Conservation (phyloP, 169 alveolate genomes). For the Cystoisospora suis region DNA sequence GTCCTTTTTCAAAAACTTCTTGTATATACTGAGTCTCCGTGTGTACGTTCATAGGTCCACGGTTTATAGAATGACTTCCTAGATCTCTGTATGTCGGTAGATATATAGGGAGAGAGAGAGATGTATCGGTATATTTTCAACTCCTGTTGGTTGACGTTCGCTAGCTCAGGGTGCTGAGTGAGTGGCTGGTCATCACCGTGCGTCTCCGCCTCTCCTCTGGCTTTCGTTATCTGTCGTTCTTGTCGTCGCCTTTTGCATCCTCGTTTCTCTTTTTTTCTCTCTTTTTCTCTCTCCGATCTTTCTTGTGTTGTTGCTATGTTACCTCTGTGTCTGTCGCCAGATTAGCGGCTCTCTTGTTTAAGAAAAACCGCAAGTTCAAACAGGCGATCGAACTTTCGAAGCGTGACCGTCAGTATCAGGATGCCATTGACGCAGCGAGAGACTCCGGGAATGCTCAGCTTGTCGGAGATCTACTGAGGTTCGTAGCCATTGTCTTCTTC, state of each 20-base stretch:
- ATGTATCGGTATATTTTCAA: not conserved
- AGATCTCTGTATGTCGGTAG: not conserved
- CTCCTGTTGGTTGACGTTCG: not conserved
- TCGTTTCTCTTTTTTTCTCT: not conserved
- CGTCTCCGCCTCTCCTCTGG: not conserved
- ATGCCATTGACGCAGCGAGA: conserved; percentile 75
- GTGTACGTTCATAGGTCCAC: too few species aligned
- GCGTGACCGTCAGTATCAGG: conserved; percentile 72
- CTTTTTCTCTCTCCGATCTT: too few species aligned
- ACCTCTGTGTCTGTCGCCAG: not conserved
- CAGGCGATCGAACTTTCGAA: conserved; percentile 73
- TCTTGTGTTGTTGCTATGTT: too few species aligned
- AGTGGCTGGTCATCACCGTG: not conserved
- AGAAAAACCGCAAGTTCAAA: conserved; percentile 74
- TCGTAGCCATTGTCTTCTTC: not conserved
- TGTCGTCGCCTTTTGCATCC: conserved; percentile 26
- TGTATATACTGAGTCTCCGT: too few species aligned
- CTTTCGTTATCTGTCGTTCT: not conserved
- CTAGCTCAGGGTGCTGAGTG: not conserved
- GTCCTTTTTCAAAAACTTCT: too few species aligned
- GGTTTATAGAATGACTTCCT: too few species aligned
- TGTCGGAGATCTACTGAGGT: conserved; percentile 61
- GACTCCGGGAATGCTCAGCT: conserved; percentile 75
- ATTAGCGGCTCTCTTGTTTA: conserved; percentile 62
- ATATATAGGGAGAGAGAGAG: not conserved